Evolutionary conservation across 305 asterid genomes (phyloP), one percentile per base, ranked within the genome.

Genomic region (Coffea humblotiana): DNA sequence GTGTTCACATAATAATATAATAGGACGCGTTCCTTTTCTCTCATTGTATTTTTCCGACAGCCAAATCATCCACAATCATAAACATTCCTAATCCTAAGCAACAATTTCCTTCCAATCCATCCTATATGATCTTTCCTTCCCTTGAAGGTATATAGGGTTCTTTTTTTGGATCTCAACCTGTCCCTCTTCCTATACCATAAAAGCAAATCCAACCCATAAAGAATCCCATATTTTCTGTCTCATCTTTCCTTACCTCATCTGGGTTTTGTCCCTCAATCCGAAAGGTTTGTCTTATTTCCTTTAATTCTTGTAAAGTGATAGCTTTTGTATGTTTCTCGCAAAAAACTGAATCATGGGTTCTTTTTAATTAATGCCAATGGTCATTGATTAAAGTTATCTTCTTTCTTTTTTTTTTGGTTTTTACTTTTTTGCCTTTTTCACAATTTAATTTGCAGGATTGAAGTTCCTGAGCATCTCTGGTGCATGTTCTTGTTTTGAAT

Each of bases 401-500:
- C 4, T 61, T 63, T 29, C 75, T 68, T 13, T 75, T 61, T 7
- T 40, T 69, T 15, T 15, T 40, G 43, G 43, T 52, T 0, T 25
- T 6, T 10, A 40, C 43, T 40, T 5, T 40, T 40, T 40, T 40
- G 2, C 48, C 48, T 13, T 13, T n/a, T 23, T 23, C n/a, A 71
- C 27, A 19, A 37, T 52, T 32, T 67, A 66, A 63, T 70, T 69
- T 43, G 73, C 80, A 81, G 83, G 70, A 76, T 32, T 61, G 73
- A 49, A 80, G 29, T 61, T 37, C 43, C 37, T n/a, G 61, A n/a
- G 54, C 23, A 81, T 71, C 56, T 65, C 47, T 66, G 63, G 76
- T 40, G 35, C 58, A n/a, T 63, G 15, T 76, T 43, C 32, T 54
- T 29, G 47, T 77, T 45, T 52, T 71, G 69, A 48, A 63, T 52